Base-by-base conservation (phyloP, 1,139 yeast species). In the Saccharomycopsis hybrid region DNA sequence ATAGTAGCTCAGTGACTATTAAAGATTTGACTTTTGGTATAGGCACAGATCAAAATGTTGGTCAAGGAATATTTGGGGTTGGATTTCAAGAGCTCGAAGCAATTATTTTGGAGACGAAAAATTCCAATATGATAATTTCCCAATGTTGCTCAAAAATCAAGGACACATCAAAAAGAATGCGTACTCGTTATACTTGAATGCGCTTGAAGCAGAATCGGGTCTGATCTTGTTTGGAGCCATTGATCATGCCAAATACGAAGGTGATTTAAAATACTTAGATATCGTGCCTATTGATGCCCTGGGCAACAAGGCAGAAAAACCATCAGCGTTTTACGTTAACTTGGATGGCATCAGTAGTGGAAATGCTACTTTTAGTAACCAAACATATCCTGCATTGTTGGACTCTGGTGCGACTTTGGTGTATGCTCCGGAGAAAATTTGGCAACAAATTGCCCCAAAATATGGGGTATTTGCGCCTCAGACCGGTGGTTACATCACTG, bases 361-460 rank as follows among this genome's bases (percentile, higher is more conserved):
- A 11, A 18, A 18, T 18, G 18, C 18, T 18, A 18, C 18, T 18
- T 18, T 18, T 18, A 18, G 18, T 18, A 18, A 18, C 18, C 18
- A 18, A 18, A 18, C 18, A 28, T 57, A 58, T 44, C 67, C 77
- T 1, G 85, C 80, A 2, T 62, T 80, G 43, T 64, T 84, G 43
- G 92, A 84, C 63, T 76, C 87, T 1, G 92, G 92, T 43, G 76
- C 89, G 3, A 77, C 88, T 2, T 64, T 78, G 46, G 70, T 83
- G 3, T 74, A 73, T 55, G 63, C 80, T 1, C 85, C 87, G 27
- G 45, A 57, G 1, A 61, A 56, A 13, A 59, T 75, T 30, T 63
- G 77, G 11, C 58, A 59, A 3, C 55, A 62, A 3, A 62, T 81
- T 50, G 78, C 75, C 0, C 47, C 54, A 1, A 47, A 58, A 1